Evolutionary conservation across 225 moss, liverwort and hornwort species (phyloP).

Genomic region (Neckera pumila): DNA sequence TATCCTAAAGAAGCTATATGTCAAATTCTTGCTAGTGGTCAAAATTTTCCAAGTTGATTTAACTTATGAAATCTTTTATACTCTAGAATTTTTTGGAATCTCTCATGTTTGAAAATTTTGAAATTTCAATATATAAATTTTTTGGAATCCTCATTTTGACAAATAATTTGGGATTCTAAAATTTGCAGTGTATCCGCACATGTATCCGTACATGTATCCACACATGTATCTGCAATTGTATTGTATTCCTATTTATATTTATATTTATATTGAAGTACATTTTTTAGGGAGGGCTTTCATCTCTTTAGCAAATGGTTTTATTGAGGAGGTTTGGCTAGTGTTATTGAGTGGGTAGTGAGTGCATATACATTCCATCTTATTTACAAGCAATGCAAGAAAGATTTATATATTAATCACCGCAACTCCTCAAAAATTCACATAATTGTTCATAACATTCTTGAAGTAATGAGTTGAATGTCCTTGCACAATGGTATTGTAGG

Average conservation of each 20-base stretch:
- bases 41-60: neutral
- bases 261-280: neutral
- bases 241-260: neutral
- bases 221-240: too few species aligned
- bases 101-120: accelerated
- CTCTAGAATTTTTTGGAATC: neutral
- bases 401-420: neutral
- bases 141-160: too few species aligned
- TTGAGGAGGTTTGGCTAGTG: accelerated
- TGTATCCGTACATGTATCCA: too few species aligned
- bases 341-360: neutral
- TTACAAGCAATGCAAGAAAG: neutral
- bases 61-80: neutral
- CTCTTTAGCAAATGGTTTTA: neutral
- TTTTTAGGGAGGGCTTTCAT: neutral
- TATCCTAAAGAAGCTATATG: too few species aligned
- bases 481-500: neutral
- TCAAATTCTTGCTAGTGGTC: neutral
- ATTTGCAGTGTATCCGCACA: too few species aligned
- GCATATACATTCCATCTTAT: neutral
- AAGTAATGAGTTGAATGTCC: neutral
- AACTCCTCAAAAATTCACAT: neutral
- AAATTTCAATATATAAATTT: neutral
- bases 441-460: neutral
- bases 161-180: neutral